Percentiles rank a stretch among this genome's conserved stretches.
phyloP scores from a whole-genome alignment of 345 rosid species.

The Brassica nigra region DNA sequence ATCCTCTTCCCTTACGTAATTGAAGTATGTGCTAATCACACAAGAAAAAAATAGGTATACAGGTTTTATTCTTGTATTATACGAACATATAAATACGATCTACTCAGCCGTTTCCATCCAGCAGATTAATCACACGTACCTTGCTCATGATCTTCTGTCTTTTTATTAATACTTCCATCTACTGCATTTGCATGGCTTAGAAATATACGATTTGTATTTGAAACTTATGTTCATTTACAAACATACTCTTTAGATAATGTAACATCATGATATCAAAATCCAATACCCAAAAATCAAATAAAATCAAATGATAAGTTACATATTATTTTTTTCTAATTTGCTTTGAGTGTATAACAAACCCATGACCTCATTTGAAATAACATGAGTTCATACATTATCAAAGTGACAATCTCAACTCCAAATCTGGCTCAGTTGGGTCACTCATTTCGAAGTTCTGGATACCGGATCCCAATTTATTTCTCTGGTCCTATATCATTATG shows the following conservation, averaged over 20 bases:
- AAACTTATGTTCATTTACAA: constrained; percentile 11
- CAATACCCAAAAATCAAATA: constrained; percentile 16
- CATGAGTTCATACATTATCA: constrained; percentile 28
- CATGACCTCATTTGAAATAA: constrained; percentile 11
- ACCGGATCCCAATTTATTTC: constrained; percentile 61
- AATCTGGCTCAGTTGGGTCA: constrained; percentile 74
- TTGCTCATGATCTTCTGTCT: background rate
- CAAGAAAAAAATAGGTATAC: background rate
- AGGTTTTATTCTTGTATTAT: background rate
- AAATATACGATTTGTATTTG: constrained; percentile 2
- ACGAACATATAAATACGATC: background rate
- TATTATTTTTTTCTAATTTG: constrained; percentile 16
- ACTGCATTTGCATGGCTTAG: constrained; percentile 16
- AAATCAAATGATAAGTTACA: constrained; percentile 19
- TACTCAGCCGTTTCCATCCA: background rate
- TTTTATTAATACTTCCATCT: background rate
- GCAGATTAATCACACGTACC: background rate
- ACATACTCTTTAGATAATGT: background rate
- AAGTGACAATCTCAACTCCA: constrained; percentile 86
- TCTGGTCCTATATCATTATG: constrained; percentile 44
- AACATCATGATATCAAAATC: constrained; percentile 10
- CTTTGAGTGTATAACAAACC: constrained; percentile 22
- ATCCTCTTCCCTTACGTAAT: background rate
- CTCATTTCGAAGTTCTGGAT: constrained; percentile 69
- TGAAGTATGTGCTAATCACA: background rate